A percentile compares a stretch with the other conserved stretches of the same genome.
Conservation (phyloP, 202 grass and related monocot genomes). For the Musa balbisiana region DNA sequence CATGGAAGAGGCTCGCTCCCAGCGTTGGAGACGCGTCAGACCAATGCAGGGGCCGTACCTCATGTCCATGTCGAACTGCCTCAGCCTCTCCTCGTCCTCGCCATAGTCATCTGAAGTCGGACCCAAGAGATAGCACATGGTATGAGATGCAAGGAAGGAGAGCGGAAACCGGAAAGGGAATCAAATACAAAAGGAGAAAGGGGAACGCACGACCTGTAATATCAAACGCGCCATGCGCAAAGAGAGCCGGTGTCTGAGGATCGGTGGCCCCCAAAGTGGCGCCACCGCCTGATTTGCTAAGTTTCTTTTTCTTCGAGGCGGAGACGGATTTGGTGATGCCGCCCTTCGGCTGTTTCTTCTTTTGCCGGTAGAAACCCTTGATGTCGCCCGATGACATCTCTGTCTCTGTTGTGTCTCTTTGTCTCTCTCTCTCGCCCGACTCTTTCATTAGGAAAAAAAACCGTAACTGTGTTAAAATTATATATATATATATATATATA, state of each 20-base stretch:
- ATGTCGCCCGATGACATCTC: conserved; percentile 42
- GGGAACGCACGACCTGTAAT: conserved; percentile 23
- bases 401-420: background rate
- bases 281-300: conserved; percentile 30
- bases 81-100: conserved; percentile 52
- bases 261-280: conserved; percentile 25
- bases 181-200: background rate
- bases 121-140: background rate
- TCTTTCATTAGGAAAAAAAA: no score
- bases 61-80: conserved; percentile 58
- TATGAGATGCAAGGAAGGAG: conserved; percentile 8
- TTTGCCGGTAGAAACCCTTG: conserved; percentile 57
- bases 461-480: no score
- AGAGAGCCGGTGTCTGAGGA: conserved; percentile 36
- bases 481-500: no score
- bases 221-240: conserved; percentile 43
- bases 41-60: conserved; percentile 68
- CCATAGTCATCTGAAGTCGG: conserved; percentile 24
- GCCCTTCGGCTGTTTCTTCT: conserved; percentile 75
- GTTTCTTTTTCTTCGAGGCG: conserved; percentile 38
- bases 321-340: conserved; percentile 23
- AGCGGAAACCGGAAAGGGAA: background rate
- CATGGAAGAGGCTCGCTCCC: conserved; percentile 68
- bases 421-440: background rate
- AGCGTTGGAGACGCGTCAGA: conserved; percentile 57